Percentiles rank a stretch among this genome's conserved stretches.
Evolutionary conservation across 345 rosid genomes (phyloP).

Genomic region (Citrus hindsii): DNA sequence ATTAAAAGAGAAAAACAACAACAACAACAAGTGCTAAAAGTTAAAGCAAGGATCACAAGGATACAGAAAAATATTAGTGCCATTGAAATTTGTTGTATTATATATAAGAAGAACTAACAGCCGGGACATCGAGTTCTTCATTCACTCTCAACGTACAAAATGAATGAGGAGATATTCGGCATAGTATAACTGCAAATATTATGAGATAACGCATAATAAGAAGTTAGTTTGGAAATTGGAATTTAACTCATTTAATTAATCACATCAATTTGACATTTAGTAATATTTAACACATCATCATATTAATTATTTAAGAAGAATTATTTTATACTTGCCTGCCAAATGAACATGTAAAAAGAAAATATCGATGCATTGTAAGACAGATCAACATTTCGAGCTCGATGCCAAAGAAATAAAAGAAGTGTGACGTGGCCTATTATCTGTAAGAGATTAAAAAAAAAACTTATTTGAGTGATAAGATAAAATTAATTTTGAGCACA

Average conservation of each 20-base stretch:
- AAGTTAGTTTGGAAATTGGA: too few relatives aligned
- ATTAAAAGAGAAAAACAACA: too few relatives aligned
- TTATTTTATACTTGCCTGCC: slow-evolving; percentile 16
- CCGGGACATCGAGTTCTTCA: neutral
- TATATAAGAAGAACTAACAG: neutral
- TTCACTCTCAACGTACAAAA: slow-evolving; percentile 22
- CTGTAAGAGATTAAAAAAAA: neutral
- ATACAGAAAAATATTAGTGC: too few relatives aligned
- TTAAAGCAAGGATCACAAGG: too few relatives aligned
- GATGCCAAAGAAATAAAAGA: slow-evolving; percentile 15
- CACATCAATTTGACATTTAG: too few relatives aligned
- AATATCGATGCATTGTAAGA: slow-evolving; percentile 13
- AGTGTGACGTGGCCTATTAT: slow-evolving; percentile 25
- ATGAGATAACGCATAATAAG: too few relatives aligned
- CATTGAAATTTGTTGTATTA: too few relatives aligned
- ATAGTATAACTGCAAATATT: slow-evolving; percentile 22
- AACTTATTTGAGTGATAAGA: neutral
- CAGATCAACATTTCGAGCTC: slow-evolving; percentile 24
- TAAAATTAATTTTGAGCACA: neutral
- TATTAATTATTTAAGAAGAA: too few relatives aligned
- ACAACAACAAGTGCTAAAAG: too few relatives aligned
- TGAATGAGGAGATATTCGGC: slow-evolving; percentile 31
- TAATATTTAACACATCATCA: neutral
- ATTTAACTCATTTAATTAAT: too few relatives aligned
- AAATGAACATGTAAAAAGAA: slow-evolving; percentile 33